Base-by-base conservation (phyloP, 768 basidiomycete genomes). In the Tricholoma saponaceum region DNA sequence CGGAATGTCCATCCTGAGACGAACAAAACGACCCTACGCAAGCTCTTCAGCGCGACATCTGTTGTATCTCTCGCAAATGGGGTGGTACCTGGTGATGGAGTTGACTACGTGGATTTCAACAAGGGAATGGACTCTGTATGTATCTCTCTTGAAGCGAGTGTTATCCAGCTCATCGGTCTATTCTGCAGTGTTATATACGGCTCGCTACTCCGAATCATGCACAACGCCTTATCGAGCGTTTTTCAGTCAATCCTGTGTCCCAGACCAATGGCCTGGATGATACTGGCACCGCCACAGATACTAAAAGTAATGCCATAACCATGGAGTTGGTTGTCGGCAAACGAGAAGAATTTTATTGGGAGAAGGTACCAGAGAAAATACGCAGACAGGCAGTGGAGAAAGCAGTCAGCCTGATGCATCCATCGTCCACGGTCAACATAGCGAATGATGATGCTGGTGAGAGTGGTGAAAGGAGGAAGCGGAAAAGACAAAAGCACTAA, bases 21-120 rank as follows among this genome's bases (percentile, higher is more conserved):
- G 25, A 94, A 92, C 67, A 92, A 92, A 69, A 92, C 92, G 0
- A 86, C 88, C 0, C 75, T 94, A 14, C 86, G 83, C 43, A 68
- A 74, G 2, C 67, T 90, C 5, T 85, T 92, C 58, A 64, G 75
- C 0, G 66, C 65, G 6, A 77, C 81, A 2, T 78, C 84, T 44
- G 39, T 14, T 4, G 41, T 22, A n/a, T 5, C 57, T 2, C 26
- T 58, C 25, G 41, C 33, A 16, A 58, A 41, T 10, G 55, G 56
- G 20, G 54, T 56, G 30, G 14, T 57, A 32, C 18, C 64, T 43
- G 32, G 58, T 25, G 70, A 72, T 6, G 81, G 76, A 1, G 68
- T 93, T 26, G 88, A 92, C 64, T 94, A 94, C 55, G 80, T 92
- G 16, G 91, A 93, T 70, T 92, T 83, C 67, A 83, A 67, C 61